phyloP scores from a whole-genome alignment of 495 filamentous ascomycete species.

The Talaromyces liani region DNA sequence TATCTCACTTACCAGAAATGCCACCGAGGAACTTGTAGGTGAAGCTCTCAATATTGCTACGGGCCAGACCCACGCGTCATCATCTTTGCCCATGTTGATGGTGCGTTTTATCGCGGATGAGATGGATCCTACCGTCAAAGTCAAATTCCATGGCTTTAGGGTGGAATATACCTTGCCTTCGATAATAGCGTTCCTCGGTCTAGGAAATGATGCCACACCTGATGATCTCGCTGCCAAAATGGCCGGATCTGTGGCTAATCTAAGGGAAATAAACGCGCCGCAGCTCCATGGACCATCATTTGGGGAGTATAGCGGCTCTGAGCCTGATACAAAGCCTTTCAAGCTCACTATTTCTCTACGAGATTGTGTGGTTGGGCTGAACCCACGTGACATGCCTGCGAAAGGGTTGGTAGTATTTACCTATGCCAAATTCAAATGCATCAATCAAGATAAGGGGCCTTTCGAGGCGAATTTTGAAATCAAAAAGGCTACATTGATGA shows the following conservation, averaged over 20 bases:
- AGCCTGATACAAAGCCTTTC: slow-evolving; percentile 36
- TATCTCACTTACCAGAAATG: slow-evolving; percentile 54
- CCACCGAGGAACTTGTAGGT: slow-evolving; percentile 60
- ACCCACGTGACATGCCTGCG: slow-evolving; percentile 66
- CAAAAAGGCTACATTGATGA: slow-evolving; percentile 70
- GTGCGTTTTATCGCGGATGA: slow-evolving; percentile 86
- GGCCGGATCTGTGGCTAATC: slow-evolving; percentile 68
- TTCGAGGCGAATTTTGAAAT: slow-evolving; percentile 57
- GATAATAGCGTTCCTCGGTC: slow-evolving; percentile 67
- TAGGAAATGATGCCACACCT: slow-evolving; percentile 58
- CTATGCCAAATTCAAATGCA: slow-evolving; percentile 58
- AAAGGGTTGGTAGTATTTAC: slow-evolving; percentile 74
- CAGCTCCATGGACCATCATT: neutral
- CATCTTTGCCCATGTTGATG: slow-evolving; percentile 56
- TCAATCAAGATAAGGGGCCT: slow-evolving; percentile 52
- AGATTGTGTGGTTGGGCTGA: slow-evolving; percentile 79
- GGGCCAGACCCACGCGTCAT: slow-evolving; percentile 12
- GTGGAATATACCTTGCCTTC: slow-evolving; percentile 80
- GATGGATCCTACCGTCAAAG: slow-evolving; percentile 80
- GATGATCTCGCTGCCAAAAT: slow-evolving; percentile 71
- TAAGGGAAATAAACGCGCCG: slow-evolving; percentile 49
- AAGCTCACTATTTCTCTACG: slow-evolving; percentile 66
- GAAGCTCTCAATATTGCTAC: slow-evolving; percentile 29
- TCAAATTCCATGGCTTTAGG: slow-evolving; percentile 75
- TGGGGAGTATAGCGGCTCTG: slow-evolving; percentile 8